Percentiles rank a stretch among this genome's conserved stretches.
Evolutionary conservation across 192 early-diverging fungal species (phyloP).

Genomic region (Bifiguratus adelaidae): DNA sequence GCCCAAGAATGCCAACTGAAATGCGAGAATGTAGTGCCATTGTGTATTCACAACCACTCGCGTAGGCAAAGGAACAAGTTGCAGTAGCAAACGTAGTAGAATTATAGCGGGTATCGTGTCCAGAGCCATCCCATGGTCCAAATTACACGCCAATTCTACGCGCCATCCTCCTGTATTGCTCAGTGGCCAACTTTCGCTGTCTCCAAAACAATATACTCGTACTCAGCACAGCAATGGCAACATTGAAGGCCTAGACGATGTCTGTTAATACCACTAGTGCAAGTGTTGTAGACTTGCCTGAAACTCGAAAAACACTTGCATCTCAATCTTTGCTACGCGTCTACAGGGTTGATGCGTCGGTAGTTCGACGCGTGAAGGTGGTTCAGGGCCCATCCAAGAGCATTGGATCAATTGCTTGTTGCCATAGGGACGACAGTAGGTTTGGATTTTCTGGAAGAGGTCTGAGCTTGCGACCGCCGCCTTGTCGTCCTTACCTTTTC

Average conservation of each 20-base stretch:
- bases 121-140: too few relatives aligned
- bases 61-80: too few relatives aligned
- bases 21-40: too few relatives aligned
- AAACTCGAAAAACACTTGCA: constrained; percentile 9
- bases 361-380: constrained; percentile 4
- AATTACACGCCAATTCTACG: constrained; percentile 19
- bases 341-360: constrained; percentile 17
- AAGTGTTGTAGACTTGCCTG: constrained; percentile 5
- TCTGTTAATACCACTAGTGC: not conserved
- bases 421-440: constrained; percentile 21
- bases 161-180: constrained; percentile 20
- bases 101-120: too few relatives aligned
- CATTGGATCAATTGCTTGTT: constrained; percentile 22
- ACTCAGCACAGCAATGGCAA: constrained; percentile 10
- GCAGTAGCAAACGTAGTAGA: too few relatives aligned
- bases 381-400: constrained; percentile 13
- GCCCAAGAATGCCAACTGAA: too few relatives aligned
- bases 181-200: constrained; percentile 17
- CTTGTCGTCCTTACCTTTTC: constrained; percentile 15
- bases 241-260: constrained; percentile 9
- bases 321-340: constrained; percentile 13
- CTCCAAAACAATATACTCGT: constrained; percentile 16
- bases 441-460: constrained; percentile 15
- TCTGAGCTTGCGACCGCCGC: not conserved
- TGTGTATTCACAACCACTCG: too few relatives aligned